Conservation (phyloP, 306 rosid species). For the Cyamopsis tetragonoloba region DNA sequence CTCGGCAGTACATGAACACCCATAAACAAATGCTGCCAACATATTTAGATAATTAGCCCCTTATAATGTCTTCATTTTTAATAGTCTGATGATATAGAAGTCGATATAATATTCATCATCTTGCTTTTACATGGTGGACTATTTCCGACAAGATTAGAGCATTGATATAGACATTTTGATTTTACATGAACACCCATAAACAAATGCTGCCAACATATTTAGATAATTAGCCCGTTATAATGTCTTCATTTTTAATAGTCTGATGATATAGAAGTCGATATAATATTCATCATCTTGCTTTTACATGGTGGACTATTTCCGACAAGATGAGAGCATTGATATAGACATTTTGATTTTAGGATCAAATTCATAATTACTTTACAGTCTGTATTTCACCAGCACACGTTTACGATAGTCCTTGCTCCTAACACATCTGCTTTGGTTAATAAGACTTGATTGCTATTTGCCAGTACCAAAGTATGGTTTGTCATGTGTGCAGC, state of each 20-base stretch:
- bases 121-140: background rate
- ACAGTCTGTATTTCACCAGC: background rate
- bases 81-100: background rate
- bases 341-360: background rate
- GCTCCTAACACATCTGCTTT: constrained; percentile 1
- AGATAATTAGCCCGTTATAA: background rate
- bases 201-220: background rate
- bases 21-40: background rate
- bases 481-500: background rate
- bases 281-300: background rate
- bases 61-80: background rate
- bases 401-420: background rate
- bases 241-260: background rate
- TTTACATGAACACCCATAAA: background rate
- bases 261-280: background rate
- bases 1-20: background rate
- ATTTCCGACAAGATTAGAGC: no score
- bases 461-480: background rate
- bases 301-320: background rate
- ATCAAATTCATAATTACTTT: background rate
- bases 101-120: background rate
- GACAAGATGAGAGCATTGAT: no score
- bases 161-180: background rate
- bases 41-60: background rate
- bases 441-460: constrained; percentile 7